phyloP scores from a whole-genome alignment of 2,329 filamentous ascomycete species.

The Cladophialophora immunda region DNA sequence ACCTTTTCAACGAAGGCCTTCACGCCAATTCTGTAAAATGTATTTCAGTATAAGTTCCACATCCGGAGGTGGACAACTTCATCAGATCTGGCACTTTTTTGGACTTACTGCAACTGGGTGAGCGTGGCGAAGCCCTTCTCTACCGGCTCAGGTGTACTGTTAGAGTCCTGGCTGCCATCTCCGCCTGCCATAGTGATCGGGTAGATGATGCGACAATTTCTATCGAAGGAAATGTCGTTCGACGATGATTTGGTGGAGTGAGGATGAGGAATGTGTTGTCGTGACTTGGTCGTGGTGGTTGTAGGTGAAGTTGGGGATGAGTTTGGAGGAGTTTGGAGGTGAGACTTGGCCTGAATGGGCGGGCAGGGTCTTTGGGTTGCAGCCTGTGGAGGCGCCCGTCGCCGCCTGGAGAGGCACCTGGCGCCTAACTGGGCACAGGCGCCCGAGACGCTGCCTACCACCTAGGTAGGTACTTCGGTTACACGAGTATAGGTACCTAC shows the following conservation, averaged over 20 bases:
- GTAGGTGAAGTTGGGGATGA: conserved; percentile 13
- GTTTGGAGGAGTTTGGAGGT: neutral
- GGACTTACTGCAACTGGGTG: conserved; percentile 77
- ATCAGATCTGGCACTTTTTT: conserved; percentile 5
- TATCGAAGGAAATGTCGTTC: conserved; percentile 27
- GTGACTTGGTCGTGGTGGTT: conserved; percentile 4
- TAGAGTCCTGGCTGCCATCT: conserved; percentile 62
- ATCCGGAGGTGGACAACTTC: conserved; percentile 26
- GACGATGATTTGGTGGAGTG: conserved; percentile 20
- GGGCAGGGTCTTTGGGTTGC: neutral
- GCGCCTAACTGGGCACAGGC: neutral
- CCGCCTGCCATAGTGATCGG: conserved; percentile 61
- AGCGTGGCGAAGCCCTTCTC: conserved; percentile 86
- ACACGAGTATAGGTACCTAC: too few relatives aligned
- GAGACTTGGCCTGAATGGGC: neutral
- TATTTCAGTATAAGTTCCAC: conserved; percentile 41
- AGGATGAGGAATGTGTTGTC: conserved; percentile 13
- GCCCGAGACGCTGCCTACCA: neutral
- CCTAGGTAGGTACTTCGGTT: neutral
- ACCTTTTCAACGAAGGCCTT: conserved; percentile 77
- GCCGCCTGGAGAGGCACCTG: neutral
- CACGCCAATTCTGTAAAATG: conserved; percentile 65
- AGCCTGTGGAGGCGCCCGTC: neutral
- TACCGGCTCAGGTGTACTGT: conserved; percentile 65
- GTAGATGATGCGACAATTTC: conserved; percentile 24